Base-by-base conservation (phyloP, 1,284 basidiomycete genomes). In the Naganishia liquefaciens region DNA sequence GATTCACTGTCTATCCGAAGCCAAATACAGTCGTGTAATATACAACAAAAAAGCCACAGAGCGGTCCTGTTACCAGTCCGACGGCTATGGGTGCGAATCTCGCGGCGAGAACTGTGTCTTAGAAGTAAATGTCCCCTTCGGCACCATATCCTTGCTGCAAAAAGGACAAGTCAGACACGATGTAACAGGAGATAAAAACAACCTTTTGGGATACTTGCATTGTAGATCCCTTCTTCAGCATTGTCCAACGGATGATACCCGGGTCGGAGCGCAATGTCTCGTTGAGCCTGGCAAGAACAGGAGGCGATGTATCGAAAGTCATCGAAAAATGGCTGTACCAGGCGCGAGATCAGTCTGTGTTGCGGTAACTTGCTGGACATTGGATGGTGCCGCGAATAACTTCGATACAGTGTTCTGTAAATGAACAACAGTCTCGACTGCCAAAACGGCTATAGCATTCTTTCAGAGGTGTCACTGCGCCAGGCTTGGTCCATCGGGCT, bases 231-330 rank as follows among this genome's bases (percentile, higher is more conserved):
- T 73, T 72, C 55, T 76, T 77, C 46, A 75, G 43, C 50, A 74
- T 65, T 25, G 74, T 76, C 76, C 76, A 77, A 60, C 72, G 71
- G 42, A 77, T 69, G n/a, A 77, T 74, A 60, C 72, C 65, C 3
- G 78, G 78, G 69, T 79, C 77, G 43, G 68, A 68, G 19, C 75
- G 70, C 42, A 79, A 68, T 52, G 75, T 74, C 54, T 76, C 74
- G 68, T 76, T 72, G 46, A 79, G 66, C 33, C 72, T 65, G 50
- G 73, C 71, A 15, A 79, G 63, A n/a, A 78, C 73, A 5, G 73
- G 68, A n/a, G 78, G 77, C 5, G 76, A 78, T 5, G 76, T 76
- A 65, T 79, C 78, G 58, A 79, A 79, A 5, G 69, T 65, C 71
- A 79, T 75, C 19, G 73, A 71, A 57, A 79, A 79, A 66, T 79